phyloP scores from a whole-genome alignment of 352 stramenopile genomes.

The Phytophthora idaei region DNA sequence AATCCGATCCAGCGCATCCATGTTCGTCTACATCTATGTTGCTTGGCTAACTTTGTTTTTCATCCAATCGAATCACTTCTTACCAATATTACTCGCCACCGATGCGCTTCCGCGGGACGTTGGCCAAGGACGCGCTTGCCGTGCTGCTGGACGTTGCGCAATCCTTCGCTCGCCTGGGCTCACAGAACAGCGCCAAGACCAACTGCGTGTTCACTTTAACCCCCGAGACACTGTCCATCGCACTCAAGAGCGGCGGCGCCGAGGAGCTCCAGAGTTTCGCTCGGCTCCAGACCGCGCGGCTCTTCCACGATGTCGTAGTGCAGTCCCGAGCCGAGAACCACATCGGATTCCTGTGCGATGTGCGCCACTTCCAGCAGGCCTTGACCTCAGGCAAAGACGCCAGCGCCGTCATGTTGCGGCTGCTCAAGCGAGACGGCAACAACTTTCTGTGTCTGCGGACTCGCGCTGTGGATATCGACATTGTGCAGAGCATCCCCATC shows the following conservation, averaged over 20 bases:
- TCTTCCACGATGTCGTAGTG: conserved; percentile 78
- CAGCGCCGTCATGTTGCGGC: conserved; percentile 79
- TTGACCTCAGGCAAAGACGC: conserved; percentile 79
- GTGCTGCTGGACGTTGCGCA: conserved; percentile 81
- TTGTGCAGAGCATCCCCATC: conserved; percentile 86
- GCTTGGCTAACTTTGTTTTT: neutral
- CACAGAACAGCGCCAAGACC: conserved; percentile 58
- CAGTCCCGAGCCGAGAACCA: conserved; percentile 80
- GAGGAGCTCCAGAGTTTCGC: conserved; percentile 85
- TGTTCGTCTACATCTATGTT: neutral
- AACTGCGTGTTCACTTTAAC: conserved; percentile 80
- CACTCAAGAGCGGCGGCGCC: conserved; percentile 68
- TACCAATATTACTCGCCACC: neutral
- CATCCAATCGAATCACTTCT: conserved; percentile 24
- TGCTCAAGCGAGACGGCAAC: conserved; percentile 78
- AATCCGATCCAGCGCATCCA: conserved; percentile 77
- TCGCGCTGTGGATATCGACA: conserved; percentile 82
- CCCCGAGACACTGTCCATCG: conserved; percentile 63
- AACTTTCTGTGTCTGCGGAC: conserved; percentile 81
- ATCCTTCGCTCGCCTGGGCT: conserved; percentile 68
- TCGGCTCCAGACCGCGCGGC: conserved; percentile 57
- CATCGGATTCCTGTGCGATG: conserved; percentile 81
- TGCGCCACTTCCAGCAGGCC: conserved; percentile 76
- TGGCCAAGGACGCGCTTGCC: conserved; percentile 76
- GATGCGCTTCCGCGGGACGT: conserved; percentile 83